phyloP scores from a whole-genome alignment of 441 rosid species.

The Euphorbia schlechtendalii region DNA sequence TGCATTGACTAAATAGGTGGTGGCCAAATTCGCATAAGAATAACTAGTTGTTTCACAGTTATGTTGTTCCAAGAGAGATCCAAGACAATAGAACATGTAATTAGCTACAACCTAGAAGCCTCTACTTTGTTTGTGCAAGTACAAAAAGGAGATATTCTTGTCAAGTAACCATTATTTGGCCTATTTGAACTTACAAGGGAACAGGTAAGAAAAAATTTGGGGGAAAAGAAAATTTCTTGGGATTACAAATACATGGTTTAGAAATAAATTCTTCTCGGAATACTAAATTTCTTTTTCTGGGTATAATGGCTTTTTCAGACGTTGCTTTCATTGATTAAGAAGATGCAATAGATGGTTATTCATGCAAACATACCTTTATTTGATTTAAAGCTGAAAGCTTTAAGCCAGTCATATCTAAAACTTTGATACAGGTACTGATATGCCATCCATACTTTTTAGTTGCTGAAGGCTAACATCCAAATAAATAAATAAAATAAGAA shows the following conservation, averaged over 20 bases:
- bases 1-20: neutral
- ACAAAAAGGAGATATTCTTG: neutral
- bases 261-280: neutral
- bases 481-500: neutral
- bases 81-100: neutral
- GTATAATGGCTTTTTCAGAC: neutral
- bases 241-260: neutral
- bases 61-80: neutral
- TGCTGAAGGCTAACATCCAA: conserved; percentile 60
- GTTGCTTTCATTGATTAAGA: neutral
- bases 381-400: conserved; percentile 82
- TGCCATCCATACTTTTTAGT: conserved; percentile 67
- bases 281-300: too few relatives aligned
- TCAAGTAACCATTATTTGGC: neutral
- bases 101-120: neutral
- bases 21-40: neutral
- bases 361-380: conserved; percentile 46
- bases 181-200: neutral
- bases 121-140: neutral
- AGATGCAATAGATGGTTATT: neutral
- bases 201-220: neutral
- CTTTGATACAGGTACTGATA: conserved; percentile 74
- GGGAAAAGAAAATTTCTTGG: too few relatives aligned
- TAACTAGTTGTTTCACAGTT: neutral
- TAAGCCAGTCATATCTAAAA: conserved; percentile 88